These are phyloP conservation scores for Penicillium fuscoglaucum DNA, from an alignment of 2,329 filamentous ascomycete genomes.

Conservation along the genomic window DNA sequence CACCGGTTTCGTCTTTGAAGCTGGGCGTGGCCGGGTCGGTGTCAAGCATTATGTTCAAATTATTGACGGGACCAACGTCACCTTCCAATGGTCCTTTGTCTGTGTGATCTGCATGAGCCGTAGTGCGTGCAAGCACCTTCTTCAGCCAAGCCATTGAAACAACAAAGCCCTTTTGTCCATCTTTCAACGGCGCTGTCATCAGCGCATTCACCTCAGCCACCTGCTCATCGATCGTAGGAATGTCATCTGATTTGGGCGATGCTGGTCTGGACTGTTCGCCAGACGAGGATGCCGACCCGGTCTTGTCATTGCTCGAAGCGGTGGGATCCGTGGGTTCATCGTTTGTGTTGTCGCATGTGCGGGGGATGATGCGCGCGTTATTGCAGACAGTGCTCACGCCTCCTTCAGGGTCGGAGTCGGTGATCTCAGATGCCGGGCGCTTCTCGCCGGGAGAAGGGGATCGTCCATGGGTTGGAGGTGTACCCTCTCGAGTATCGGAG, in stretches of 20 bases:
- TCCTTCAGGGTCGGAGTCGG: conserved; percentile 29
- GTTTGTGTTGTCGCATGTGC: conserved; percentile 32
- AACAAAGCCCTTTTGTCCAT: conserved; percentile 73
- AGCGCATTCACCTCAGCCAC: conserved; percentile 70
- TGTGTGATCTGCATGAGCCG: conserved; percentile 56
- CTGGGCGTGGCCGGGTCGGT: conserved; percentile 42
- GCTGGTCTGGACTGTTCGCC: conserved; percentile 27
- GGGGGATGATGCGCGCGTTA: conserved; percentile 12
- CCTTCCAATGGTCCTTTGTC: conserved; percentile 62
- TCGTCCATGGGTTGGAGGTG: conserved; percentile 28
- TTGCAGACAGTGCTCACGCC: conserved; percentile 19
- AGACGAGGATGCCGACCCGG: conserved; percentile 33
- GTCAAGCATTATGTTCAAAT: conserved; percentile 74
- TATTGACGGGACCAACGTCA: conserved; percentile 79
- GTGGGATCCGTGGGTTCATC: conserved; percentile 40
- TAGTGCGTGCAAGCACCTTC: conserved; percentile 66
- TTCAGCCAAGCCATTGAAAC: conserved; percentile 79
- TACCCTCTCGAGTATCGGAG: conserved; percentile 32
- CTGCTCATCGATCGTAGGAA: conserved; percentile 64
- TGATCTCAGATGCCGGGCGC: conserved; percentile 36
- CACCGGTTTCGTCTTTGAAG: conserved; percentile 49
- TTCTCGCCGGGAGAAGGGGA: conserved; percentile 40
- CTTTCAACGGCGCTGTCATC: conserved; percentile 55
- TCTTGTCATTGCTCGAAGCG: conserved; percentile 41
- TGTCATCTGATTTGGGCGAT: conserved; percentile 24